Evolutionary conservation across 2,329 filamentous ascomycete genomes (phyloP).

Genomic region (Macrophomina phaseolina): DNA sequence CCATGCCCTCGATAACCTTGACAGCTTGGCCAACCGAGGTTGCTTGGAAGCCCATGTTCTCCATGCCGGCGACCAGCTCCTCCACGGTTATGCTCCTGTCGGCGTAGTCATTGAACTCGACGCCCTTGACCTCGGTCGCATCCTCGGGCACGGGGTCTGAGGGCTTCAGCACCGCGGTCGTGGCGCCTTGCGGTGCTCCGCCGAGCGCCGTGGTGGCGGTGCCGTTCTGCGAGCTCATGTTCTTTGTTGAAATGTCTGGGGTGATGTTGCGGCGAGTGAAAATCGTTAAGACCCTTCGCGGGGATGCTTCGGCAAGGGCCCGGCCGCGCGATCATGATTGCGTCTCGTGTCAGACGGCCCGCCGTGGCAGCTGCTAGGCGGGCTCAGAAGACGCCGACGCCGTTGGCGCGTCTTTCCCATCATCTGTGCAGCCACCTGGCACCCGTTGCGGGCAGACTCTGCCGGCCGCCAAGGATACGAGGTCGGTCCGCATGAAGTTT

Average conservation of each 20-base stretch:
- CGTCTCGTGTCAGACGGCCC: constrained; percentile 18
- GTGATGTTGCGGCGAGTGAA: constrained; percentile 20
- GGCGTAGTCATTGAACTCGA: constrained; percentile 87
- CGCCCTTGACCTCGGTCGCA: constrained; percentile 81
- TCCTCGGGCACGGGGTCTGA: constrained; percentile 81
- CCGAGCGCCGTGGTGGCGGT: constrained; percentile 8
- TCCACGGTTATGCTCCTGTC: constrained; percentile 79
- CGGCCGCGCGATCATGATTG: constrained; percentile 17
- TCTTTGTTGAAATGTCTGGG: constrained; percentile 23
- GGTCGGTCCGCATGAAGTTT: constrained; percentile 13
- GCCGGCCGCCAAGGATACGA: constrained; percentile 5
- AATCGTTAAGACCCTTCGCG: constrained; percentile 20
- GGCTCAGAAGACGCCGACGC: not conserved
- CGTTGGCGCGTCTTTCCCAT: constrained; percentile 15
- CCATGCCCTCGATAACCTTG: constrained; percentile 95
- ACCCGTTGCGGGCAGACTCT: not conserved
- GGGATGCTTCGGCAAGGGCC: constrained; percentile 15
- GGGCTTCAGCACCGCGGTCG: constrained; percentile 81
- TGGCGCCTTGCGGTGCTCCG: constrained; percentile 54
- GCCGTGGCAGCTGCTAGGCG: not conserved
- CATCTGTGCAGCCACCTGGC: not conserved
- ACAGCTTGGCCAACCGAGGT: constrained; percentile 84
- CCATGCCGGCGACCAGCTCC: constrained; percentile 82
- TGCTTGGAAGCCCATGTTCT: constrained; percentile 83
- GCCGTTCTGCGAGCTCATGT: constrained; percentile 17